Base-by-base conservation (phyloP, 768 basidiomycete species). In the Mycena filopes region DNA sequence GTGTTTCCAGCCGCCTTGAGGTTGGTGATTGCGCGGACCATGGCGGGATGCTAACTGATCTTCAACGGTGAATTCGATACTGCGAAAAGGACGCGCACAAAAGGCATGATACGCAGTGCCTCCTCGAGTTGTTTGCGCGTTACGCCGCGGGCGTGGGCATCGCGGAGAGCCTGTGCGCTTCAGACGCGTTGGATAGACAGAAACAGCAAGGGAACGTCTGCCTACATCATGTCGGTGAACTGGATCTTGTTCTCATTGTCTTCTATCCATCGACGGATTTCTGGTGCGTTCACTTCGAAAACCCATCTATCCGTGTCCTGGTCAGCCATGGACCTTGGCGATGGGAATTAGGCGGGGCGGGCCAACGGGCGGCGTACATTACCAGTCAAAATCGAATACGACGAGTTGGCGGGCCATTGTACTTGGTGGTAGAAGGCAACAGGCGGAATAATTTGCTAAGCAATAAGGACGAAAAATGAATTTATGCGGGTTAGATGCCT, bases 351-450 rank as follows among this genome's bases (percentile, higher is more conserved):
- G 67, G 53, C 40, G n/a, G n/a, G 28, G 46, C 53, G 8, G 48
- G 50, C 55, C 55, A 38, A 55, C 48, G 45, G 11, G 18, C n/a
- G 15, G 49, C 26, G 51, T 36, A 29, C 65, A 68, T 36, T 67
- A 92, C 97, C 96, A 99, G 84, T 99, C 97, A 80, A 98, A 99
- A 77, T 99, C 97, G 70, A 92, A 98, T 16, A 98, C 89, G 63
- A 98, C 82, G 54, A 98, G 89, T 73, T 96, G 93, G 66, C 81
- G 84, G 43, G 46, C 15, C 64, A 62, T 66, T n/a, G n/a, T n/a
- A n/a, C n/a, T n/a, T n/a, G 42, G 46, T 8, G 31, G 55, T 29
- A 38, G 10, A 28, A 38, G 26, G 25, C 23, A 41, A 36, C 13
- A 43, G 13, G 26, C n/a, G 40, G 36, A 33, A 41, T 4, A 57